phyloP scores from a whole-genome alignment of 768 basidiomycete species.

The Lepiota venenata region DNA sequence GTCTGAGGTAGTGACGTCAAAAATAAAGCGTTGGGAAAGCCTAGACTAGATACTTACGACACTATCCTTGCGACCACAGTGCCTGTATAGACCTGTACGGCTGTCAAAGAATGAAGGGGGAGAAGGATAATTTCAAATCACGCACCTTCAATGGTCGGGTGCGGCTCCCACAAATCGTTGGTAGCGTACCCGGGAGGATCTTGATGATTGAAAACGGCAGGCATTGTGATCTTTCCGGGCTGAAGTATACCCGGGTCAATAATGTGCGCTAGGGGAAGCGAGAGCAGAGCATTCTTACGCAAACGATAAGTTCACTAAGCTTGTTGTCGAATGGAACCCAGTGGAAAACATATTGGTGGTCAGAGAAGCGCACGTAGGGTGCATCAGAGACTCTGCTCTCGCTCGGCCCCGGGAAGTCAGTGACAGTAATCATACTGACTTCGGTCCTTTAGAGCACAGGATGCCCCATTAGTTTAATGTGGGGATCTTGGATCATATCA shows the following conservation, averaged over 20 bases:
- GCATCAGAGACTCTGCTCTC: slow-evolving; percentile 9
- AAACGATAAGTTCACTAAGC: slow-evolving; percentile 16
- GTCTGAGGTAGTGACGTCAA: slow-evolving; percentile 15
- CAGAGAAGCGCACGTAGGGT: slow-evolving; percentile 11
- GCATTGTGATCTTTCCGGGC: slow-evolving; percentile 15
- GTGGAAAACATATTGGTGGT: slow-evolving; percentile 9
- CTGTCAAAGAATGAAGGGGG: background rate
- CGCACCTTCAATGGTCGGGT: slow-evolving; percentile 16
- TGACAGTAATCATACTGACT: slow-evolving; percentile 7
- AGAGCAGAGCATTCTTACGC: slow-evolving; percentile 12
- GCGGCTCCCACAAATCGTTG: slow-evolving; percentile 18
- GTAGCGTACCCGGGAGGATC: slow-evolving; percentile 19
- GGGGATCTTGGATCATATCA: background rate
- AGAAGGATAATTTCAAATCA: background rate
- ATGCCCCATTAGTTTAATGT: background rate
- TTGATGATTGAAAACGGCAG: slow-evolving; percentile 17
- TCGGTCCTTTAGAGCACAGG: slow-evolving; percentile 16
- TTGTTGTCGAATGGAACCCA: slow-evolving; percentile 7
- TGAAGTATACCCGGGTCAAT: background rate
- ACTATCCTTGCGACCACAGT: slow-evolving; percentile 18
- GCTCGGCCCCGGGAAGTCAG: slow-evolving; percentile 6
- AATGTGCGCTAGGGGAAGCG: background rate
- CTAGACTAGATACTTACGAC: slow-evolving; percentile 15
- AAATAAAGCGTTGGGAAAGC: background rate
- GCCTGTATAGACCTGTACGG: slow-evolving; percentile 14